Evolutionary conservation across 108 stramenopile species (phyloP), one percentile per base, ranked within the genome.

Genomic region (Bacterosira constricta): DNA sequence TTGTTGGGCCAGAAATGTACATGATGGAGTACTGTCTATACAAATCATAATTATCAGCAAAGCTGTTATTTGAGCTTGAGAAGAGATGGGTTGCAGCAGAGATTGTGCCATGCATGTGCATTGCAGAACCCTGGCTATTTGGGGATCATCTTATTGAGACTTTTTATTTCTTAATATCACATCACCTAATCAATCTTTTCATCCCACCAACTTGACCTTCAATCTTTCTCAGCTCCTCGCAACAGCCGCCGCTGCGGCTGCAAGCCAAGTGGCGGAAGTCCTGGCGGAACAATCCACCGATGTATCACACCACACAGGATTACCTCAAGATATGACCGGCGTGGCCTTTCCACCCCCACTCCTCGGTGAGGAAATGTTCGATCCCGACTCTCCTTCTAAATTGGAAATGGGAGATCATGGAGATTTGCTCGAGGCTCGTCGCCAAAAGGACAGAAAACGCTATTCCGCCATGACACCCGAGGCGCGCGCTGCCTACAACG

Each of bases 361-460:
- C 36, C 50, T 17, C 36, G 55, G n/a, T n/a, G n/a, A 69, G 58
- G 34, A 73, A 52, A 30, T 35, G 27, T 32, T 57, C 42, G 54
- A 30, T 32, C 66, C 69, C 27, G 64, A 51, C 13, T 9, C 52
- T 1, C 32, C 60, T 15, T 30, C 63, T 2, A 52, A 54, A n/a
- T n/a, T n/a, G 12, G 23, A 1, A 1, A 13, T 18, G 15, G 65
- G 38, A 21, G 84, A 83, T 27, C 82, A 82, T 2, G 87, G 85
- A 63, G 83, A 85, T 45, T 84, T 85, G 35, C 73, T 93, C 42
- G 90, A 86, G 21, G 63, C 88, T 15, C 85, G 92, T 17, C 86
- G 92, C n/a, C 42, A 77, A 52, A 93, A 93, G 71, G 92, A 93
- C 69, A 89, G 92, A 30, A 75, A 85, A 56, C 86, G 92, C 21